Percentiles rank a stretch among this genome's conserved stretches.
These are phyloP conservation scores for Lepidium didymum DNA, from an alignment of 345 rosid species.

Conservation along the genomic window DNA sequence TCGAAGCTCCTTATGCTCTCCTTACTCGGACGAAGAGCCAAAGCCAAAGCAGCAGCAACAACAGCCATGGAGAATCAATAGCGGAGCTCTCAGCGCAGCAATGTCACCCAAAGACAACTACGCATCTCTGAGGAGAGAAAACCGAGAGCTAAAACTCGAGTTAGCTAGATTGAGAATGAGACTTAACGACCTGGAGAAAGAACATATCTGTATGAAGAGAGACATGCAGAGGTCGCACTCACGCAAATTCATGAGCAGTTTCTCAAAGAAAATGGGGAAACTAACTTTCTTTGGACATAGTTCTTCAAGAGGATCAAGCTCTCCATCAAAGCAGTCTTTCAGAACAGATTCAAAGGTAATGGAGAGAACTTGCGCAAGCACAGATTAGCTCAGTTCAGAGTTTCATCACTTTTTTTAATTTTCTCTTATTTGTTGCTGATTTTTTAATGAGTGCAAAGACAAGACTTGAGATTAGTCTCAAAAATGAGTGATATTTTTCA, in stretches of 20 bases:
- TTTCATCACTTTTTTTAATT: background rate
- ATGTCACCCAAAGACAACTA: constrained; percentile 98
- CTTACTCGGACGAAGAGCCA: constrained; percentile 58
- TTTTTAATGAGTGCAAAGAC: constrained; percentile 22
- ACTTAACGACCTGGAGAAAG: constrained; percentile 90
- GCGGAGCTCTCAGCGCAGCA: constrained; percentile 92
- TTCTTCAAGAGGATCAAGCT: constrained; percentile 87
- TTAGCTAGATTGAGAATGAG: constrained; percentile 86
- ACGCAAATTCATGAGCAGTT: constrained; percentile 72
- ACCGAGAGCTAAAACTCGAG: constrained; percentile 92
- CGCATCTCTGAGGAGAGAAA: constrained; percentile 88
- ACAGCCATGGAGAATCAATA: constrained; percentile 86
- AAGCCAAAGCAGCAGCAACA: constrained; percentile 50
- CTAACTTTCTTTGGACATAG: constrained; percentile 71
- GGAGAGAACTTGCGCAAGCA: constrained; percentile 77
- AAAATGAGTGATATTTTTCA: background rate
- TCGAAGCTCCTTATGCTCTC: constrained; percentile 61
- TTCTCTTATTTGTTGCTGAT: constrained; percentile 11
- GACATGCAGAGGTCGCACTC: constrained; percentile 92
- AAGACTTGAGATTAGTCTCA: background rate
- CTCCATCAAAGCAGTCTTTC: constrained; percentile 82
- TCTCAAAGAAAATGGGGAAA: constrained; percentile 83
- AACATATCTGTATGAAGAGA: constrained; percentile 92
- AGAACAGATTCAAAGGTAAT: constrained; percentile 75
- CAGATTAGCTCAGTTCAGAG: constrained; percentile 32